Evolutionary conservation across 352 stramenopile genomes (phyloP).

Genomic region (Pythium utonaiense): DNA sequence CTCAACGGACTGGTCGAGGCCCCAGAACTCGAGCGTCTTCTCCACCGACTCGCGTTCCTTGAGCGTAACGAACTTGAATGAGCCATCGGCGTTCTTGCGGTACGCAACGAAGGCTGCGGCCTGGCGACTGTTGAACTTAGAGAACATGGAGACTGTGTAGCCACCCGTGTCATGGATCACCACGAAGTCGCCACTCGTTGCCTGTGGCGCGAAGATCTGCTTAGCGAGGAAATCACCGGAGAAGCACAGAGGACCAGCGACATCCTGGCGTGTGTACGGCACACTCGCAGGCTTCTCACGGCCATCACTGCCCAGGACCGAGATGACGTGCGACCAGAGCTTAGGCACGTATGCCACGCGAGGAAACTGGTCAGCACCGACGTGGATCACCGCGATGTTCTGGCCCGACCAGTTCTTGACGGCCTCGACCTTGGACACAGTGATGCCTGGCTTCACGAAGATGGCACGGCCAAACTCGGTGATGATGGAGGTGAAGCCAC

Average conservation of each 20-base stretch:
- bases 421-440: constrained; percentile 86
- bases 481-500: constrained; percentile 73
- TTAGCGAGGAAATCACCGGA: constrained; percentile 88
- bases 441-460: constrained; percentile 85
- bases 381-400: constrained; percentile 84
- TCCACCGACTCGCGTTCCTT: constrained; percentile 65
- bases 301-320: constrained; percentile 55
- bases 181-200: constrained; percentile 68
- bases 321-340: constrained; percentile 81
- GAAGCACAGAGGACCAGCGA: constrained; percentile 92
- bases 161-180: constrained; percentile 87
- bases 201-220: constrained; percentile 64
- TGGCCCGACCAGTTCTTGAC: constrained; percentile 82
- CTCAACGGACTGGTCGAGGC: constrained; percentile 41
- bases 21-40: constrained; percentile 71
- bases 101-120: constrained; percentile 69
- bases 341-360: constrained; percentile 85
- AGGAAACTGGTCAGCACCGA: constrained; percentile 89
- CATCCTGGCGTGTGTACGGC: constrained; percentile 67
- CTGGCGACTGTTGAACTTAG: constrained; percentile 86
- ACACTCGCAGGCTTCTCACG: constrained; percentile 34
- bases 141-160: constrained; percentile 88
- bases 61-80: constrained; percentile 51
- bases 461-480: constrained; percentile 90
- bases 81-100: constrained; percentile 16